phyloP scores from a whole-genome alignment of 2,329 filamentous ascomycete genomes.

The Alternaria novae-zelandiae region DNA sequence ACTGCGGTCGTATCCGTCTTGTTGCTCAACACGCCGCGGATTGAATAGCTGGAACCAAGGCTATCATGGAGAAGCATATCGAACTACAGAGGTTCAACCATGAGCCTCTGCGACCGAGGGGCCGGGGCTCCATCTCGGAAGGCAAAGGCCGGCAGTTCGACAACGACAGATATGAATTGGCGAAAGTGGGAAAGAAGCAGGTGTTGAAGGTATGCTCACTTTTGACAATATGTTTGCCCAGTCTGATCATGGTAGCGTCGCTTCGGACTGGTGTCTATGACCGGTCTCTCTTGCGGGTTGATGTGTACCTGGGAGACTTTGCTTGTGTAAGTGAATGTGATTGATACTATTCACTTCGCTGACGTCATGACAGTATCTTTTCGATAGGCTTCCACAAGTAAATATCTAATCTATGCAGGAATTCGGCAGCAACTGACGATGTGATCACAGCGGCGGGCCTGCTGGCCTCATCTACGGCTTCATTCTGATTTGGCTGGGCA shows the following conservation, averaged over 20 bases:
- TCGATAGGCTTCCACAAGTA: conserved; percentile 46
- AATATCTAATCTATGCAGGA: conserved; percentile 1
- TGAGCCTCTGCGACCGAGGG: conserved; percentile 27
- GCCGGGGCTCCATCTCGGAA: conserved; percentile 31
- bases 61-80: conserved; percentile 40
- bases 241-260: conserved; percentile 38
- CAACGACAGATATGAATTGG: conserved; percentile 43
- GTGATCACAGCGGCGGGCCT: conserved; percentile 39
- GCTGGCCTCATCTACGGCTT: conserved; percentile 48
- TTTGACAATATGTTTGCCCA: not conserved
- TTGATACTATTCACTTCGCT: not conserved
- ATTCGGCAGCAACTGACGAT: not conserved
- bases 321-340: conserved; percentile 36
- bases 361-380: conserved; percentile 33
- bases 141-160: conserved; percentile 38
- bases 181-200: conserved; percentile 44
- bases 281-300: conserved; percentile 45
- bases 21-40: not conserved
- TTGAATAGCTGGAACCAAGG: not conserved
- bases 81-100: conserved; percentile 38
- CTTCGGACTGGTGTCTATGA: conserved; percentile 47
- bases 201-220: conserved; percentile 41
- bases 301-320: conserved; percentile 50
- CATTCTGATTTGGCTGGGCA: conserved; percentile 46
- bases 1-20: conserved; percentile 1